Evolutionary conservation across 192 early-diverging fungal species (phyloP), one percentile per base, ranked within the genome.

Genomic region (Chytriomyces sp.): DNA sequence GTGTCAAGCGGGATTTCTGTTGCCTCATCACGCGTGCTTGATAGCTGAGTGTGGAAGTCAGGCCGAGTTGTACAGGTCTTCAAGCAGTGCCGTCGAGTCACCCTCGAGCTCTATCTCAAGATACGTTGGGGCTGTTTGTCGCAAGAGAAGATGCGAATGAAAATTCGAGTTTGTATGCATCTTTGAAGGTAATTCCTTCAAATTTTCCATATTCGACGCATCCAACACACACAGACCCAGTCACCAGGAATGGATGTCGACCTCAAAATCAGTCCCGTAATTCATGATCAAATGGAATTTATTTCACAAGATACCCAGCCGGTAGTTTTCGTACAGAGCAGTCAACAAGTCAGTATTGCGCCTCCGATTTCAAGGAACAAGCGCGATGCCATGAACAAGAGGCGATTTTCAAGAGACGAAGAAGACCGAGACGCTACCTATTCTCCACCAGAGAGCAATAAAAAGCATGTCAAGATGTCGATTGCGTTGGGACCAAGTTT

Each of bases 381-480:
- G 4, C 62, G 6, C n/a, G 26, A 11, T 64, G 62, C 3, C 16
- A 11, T 10, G n/a, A 28, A 26, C 26, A 28, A 11, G n/a, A 1
- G 26, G n/a, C 10, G 62, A 28, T 46, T n/a, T 47, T 23, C 48
- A 26, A 26, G 68, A 53, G 44, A 23, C 24, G 24, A 18, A 67
- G 46, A 11, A 28, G 23, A 46, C 26, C 10, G 66, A 67, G 16
- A 7, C 7, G 18, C 10, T 24, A 20, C 68, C n/a, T 69, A 3
- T 23, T 9, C 20, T 9, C 23, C 26, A 53, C 44, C 48, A 16
- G 50, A 7, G 10, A 44, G 46, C 43, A 45, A 8, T 45, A 8
- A 67, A 26, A 69, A 69, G 50, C 46, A 49, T 9, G 68, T 18
- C 7, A 69, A 69, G 50, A 69, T 69, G 68, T 69, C 68, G 20